Percentiles rank a stretch among this genome's conserved stretches.
These are phyloP conservation scores for Drosera capensis DNA, from an alignment of 148 eudicot species.

Conservation along the genomic window DNA sequence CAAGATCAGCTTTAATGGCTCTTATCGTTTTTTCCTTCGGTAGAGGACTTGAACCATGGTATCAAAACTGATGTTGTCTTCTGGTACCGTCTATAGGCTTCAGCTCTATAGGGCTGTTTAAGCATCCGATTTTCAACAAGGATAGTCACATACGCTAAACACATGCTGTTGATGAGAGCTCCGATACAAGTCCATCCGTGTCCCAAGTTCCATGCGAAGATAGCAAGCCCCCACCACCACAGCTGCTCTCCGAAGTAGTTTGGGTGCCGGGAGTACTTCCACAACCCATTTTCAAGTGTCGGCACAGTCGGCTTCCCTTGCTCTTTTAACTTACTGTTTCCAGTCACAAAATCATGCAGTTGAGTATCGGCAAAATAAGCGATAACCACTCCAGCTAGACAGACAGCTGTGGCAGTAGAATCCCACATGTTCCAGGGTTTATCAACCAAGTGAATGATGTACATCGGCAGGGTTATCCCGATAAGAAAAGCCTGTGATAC, in stretches of 20 bases:
- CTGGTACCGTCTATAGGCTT: conserved; percentile 59
- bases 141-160: conserved; percentile 65
- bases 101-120: conserved; percentile 43
- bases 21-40: conserved; percentile 39
- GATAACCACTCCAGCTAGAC: conserved; percentile 40
- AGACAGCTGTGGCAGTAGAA: conserved; percentile 27
- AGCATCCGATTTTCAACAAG: conserved; percentile 80
- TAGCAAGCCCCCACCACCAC: conserved; percentile 95
- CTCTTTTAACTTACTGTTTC: conserved; percentile 38
- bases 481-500: conserved; percentile 51
- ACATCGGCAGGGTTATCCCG: conserved; percentile 61
- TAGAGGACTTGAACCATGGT: conserved; percentile 67
- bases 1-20: conserved; percentile 6
- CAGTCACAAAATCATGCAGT: conserved; percentile 37
- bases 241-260: conserved; percentile 94
- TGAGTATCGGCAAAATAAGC: conserved; percentile 81
- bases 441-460: conserved; percentile 46
- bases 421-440: conserved; percentile 56
- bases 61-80: conserved; percentile 76
- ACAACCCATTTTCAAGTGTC: conserved; percentile 52
- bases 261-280: conserved; percentile 84
- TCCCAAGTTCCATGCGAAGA: conserved; percentile 70
- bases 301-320: conserved; percentile 32
- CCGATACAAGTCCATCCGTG: conserved; percentile 47
- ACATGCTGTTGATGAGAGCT: conserved; percentile 49